Base-by-base conservation (phyloP, 2,329 filamentous ascomycete genomes). In the Phyllosticta capitalensis region DNA sequence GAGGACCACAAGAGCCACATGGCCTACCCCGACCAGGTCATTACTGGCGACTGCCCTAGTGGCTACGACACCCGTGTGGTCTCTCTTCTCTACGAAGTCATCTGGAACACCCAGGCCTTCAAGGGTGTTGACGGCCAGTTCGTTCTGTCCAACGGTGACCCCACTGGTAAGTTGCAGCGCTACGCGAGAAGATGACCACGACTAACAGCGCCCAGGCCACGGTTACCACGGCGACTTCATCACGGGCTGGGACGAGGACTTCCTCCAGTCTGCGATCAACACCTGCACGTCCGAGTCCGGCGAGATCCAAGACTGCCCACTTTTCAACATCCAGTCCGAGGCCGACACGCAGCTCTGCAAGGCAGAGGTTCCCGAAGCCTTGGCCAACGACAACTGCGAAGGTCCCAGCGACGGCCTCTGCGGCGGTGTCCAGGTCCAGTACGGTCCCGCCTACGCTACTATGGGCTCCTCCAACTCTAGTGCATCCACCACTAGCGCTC, bases 201-300 rank as follows among this genome's bases (percentile, higher is more conserved):
- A 62, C 63, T 66, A 61, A 71, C 58, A 21, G 49, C 50, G 33
- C 51, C 2, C 57, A 86, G 86, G 89, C 54, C 89, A 83, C 76
- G 84, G 83, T 57, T 82, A 82, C 64, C 88, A 90, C 74, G 87
- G 78, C 55, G 87, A 92, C 70, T 91, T 91, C 76, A 68, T 77
- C 57, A 83, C 86, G 63, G 88, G 83, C 38, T 92, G 88, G 88
- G 82, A 90, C 66, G 78, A 81, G 64, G 73, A 78, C 52, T 78
- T 81, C 60, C 84, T 90, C 61, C 83, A 87, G 72, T 74, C 79
- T 64, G 86, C 88, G 65, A 84, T 90, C 65, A 78, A 87, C 69
- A 81, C 78, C 7, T 96, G 92, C 81, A 92, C 86, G 56, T 88
- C 84, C 72, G 68, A 67, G 0, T 85, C 83, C 9, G 92, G 92